Conservation (phyloP, 306 rosid genomes). For the Hippophae tibetana region DNA sequence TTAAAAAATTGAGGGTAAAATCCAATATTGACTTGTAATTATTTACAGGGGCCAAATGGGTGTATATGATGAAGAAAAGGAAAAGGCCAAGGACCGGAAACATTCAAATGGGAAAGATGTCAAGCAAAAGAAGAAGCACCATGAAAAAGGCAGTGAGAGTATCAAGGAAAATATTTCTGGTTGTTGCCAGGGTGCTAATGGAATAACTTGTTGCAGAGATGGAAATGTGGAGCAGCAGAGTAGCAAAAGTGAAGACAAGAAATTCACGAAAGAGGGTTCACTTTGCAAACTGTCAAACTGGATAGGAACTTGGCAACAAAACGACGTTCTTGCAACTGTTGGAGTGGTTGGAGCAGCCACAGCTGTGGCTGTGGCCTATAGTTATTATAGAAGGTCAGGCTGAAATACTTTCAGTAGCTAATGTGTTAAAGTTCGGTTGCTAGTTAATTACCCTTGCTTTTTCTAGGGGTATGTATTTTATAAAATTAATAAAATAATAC, state of each 20-base stretch:
- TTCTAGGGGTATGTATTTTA: constrained; percentile 15
- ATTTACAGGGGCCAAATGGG: constrained; percentile 49
- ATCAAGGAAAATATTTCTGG: constrained; percentile 24
- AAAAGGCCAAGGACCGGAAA: constrained; percentile 18
- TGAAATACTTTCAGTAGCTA: constrained; percentile 16
- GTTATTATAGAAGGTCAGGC: constrained; percentile 51
- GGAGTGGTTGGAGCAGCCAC: constrained; percentile 50
- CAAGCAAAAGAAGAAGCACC: constrained; percentile 16
- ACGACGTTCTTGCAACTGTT: constrained; percentile 31
- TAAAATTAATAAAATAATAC: constrained; percentile 27
- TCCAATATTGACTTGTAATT: neutral
- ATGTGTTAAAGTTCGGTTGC: constrained; percentile 16
- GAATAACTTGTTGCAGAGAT: constrained; percentile 72
- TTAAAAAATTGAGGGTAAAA: neutral
- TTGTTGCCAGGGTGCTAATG: constrained; percentile 68
- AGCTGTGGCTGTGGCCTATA: constrained; percentile 60
- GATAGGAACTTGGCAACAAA: constrained; percentile 42
- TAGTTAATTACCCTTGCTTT: constrained; percentile 15
- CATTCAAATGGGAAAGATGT: constrained; percentile 23
- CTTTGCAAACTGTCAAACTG: constrained; percentile 25
- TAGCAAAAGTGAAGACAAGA: constrained; percentile 21
- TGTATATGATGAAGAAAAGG: constrained; percentile 19
- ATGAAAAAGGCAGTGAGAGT: constrained; percentile 20
- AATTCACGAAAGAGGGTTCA: constrained; percentile 26
- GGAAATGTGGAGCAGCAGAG: constrained; percentile 38